These are phyloP conservation scores for Aspergillus taichungensis DNA, from an alignment of 495 filamentous ascomycete genomes.

Conservation along the genomic window DNA sequence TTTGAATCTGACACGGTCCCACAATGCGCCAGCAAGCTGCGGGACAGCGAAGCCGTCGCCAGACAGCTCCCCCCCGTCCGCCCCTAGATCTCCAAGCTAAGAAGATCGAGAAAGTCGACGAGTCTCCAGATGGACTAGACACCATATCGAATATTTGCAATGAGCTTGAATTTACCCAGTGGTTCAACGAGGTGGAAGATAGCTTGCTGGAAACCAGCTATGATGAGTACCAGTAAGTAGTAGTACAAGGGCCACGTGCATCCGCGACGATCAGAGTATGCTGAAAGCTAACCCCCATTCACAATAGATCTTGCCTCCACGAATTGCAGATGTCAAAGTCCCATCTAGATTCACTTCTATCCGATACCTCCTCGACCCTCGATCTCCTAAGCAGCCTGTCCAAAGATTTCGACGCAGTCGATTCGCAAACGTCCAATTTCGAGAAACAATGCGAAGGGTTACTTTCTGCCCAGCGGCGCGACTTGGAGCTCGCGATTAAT, in stretches of 20 bases:
- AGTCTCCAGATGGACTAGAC: conserved; percentile 15
- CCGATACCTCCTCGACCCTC: conserved; percentile 63
- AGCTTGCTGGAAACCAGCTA: conserved; percentile 71
- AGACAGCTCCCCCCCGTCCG: conserved; percentile 34
- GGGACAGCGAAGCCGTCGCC: conserved; percentile 31
- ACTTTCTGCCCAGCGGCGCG: conserved; percentile 64
- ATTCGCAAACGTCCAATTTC: conserved; percentile 83
- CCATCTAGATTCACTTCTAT: conserved; percentile 72
- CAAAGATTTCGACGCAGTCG: conserved; percentile 75
- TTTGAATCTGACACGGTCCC: neutral
- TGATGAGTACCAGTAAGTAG: conserved; percentile 72
- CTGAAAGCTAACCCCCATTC: conserved; percentile 7
- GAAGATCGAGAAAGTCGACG: conserved; percentile 16
- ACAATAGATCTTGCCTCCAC: conserved; percentile 58
- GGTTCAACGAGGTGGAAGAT: conserved; percentile 54
- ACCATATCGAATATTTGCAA: conserved; percentile 25
- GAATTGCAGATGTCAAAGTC: conserved; percentile 70
- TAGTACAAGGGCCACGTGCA: neutral
- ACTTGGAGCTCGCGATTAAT: conserved; percentile 66
- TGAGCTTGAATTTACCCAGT: conserved; percentile 53
- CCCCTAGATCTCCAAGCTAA: conserved; percentile 22
- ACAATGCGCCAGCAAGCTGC: conserved; percentile 21
- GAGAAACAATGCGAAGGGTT: conserved; percentile 85
- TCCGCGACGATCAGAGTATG: neutral
- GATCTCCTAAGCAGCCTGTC: conserved; percentile 66